Conservation (phyloP, 2,329 filamentous ascomycete species). For the Thelonectria discophora region DNA sequence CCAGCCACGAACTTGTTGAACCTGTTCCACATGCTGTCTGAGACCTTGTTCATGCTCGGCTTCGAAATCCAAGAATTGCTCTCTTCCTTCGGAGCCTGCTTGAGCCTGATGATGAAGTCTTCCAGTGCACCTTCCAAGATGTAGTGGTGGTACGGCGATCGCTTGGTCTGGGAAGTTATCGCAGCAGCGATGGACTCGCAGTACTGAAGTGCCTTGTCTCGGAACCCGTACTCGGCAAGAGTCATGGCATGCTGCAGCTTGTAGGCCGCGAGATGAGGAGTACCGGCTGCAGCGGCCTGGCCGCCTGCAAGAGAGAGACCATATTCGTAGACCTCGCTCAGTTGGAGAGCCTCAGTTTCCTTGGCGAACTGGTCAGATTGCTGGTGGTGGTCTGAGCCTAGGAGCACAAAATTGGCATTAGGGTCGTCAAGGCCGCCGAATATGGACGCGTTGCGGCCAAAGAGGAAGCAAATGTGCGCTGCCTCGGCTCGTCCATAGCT, state of each 20-base stretch:
- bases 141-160: conserved; percentile 86
- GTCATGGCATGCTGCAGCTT: conserved; percentile 88
- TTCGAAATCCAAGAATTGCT: conserved; percentile 91
- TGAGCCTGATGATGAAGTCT: conserved; percentile 83
- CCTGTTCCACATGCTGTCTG: conserved; percentile 86
- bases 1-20: conserved; percentile 98
- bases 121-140: conserved; percentile 79
- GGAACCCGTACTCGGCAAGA: conserved; percentile 84
- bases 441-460: conserved; percentile 74
- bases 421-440: conserved; percentile 88
- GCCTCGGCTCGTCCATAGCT: conserved; percentile 91
- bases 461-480: conserved; percentile 92
- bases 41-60: conserved; percentile 95
- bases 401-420: conserved; percentile 78
- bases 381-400: conserved; percentile 83
- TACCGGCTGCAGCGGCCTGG: conserved; percentile 59
- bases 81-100: conserved; percentile 83
- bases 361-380: conserved; percentile 76
- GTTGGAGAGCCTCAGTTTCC: conserved; percentile 85
- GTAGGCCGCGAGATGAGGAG: conserved; percentile 88
- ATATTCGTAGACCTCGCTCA: conserved; percentile 97
- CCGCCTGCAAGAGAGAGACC: conserved; percentile 76
- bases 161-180: conserved; percentile 81
- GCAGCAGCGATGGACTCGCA: conserved; percentile 83
- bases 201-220: conserved; percentile 87